Base-by-base conservation (phyloP, 495 filamentous ascomycete genomes). In the Aspergillus hancockii region DNA sequence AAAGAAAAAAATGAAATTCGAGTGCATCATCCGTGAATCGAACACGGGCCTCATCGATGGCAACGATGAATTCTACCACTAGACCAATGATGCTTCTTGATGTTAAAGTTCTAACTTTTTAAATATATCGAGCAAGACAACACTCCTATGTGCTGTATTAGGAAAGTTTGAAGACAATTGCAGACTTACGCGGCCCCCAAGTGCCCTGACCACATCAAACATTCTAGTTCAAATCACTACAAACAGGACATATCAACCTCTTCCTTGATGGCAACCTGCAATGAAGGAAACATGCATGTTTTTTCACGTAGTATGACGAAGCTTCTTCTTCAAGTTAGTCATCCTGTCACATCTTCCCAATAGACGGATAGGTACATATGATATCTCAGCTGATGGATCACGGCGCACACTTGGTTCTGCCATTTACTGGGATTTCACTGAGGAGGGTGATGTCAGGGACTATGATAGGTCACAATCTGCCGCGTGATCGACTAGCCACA, bases 61-160 rank as follows among this genome's bases (percentile, higher is more conserved):
- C 78, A 81, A 80, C 79, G 79, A 81, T 70, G 79, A 81, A 81
- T 81, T 81, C 76, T 81, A 81, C 79, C 79, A 81, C 79, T 81
- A 81, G 77, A 81, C 79, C 79, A 81, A 76, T 79, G 75, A 79
- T 79, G 78, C 78, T 72, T 23, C 4, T 53, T 47, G 13, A 41
- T 18, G 38, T 6, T 3, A n/a, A 3, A 41, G n/a, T n/a, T n/a
- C n/a, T n/a, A n/a, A n/a, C n/a, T n/a, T n/a, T n/a, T n/a, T n/a
- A n/a, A n/a, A n/a, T n/a, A n/a, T n/a, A n/a, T n/a, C n/a, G n/a
- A n/a, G n/a, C n/a, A n/a, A n/a, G n/a, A n/a, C n/a, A n/a, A n/a
- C n/a, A n/a, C 30, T 10, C 10, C 10, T 32, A 32, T 4, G 30
- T 32, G 10, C 30, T 32, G 10, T 36, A 36, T 1, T 9, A 10